A percentile compares a stretch with the other conserved stretches of the same genome.
Conservation (phyloP, 2,329 filamentous ascomycete species). For the Thielaviopsis populi region DNA sequence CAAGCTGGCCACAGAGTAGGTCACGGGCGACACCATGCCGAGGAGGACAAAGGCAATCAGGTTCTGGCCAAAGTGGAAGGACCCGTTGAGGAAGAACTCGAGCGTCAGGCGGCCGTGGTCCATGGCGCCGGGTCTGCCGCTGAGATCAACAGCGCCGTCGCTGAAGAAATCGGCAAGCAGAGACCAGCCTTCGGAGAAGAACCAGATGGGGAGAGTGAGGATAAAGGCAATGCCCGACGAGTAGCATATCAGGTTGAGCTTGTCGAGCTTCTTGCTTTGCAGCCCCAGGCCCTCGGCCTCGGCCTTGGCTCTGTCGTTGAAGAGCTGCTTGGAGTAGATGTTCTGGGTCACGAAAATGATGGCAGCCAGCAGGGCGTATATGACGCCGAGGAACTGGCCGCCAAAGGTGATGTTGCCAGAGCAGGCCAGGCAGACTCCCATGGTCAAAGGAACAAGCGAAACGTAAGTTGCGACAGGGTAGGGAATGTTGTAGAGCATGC, state of each 20-base stretch:
- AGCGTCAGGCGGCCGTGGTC: constrained; percentile 58
- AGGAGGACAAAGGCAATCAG: constrained; percentile 87
- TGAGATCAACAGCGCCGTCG: constrained; percentile 59
- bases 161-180: constrained; percentile 64
- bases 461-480: constrained; percentile 80
- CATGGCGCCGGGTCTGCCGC: constrained; percentile 47
- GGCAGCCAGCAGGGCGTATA: constrained; percentile 78
- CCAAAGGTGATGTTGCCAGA: constrained; percentile 65
- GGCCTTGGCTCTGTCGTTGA: constrained; percentile 80
- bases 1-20: constrained; percentile 87
- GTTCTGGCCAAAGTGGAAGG: constrained; percentile 92
- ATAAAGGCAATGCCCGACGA: constrained; percentile 89
- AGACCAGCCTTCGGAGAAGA: constrained; percentile 72
- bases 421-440: constrained; percentile 93
- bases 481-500: constrained; percentile 71
- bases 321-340: constrained; percentile 94
- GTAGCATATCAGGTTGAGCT: constrained; percentile 91
- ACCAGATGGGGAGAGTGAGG: constrained; percentile 79
- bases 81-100: constrained; percentile 95
- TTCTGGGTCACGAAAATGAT: constrained; percentile 96
- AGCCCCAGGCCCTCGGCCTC: constrained; percentile 54
- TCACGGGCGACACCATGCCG: constrained; percentile 88
- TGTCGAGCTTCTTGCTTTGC: constrained; percentile 71
- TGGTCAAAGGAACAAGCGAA: constrained; percentile 75
- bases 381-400: constrained; percentile 77